A percentile compares a stretch with the other conserved stretches of the same genome.
These are phyloP conservation scores for Neophaeococcomyces mojaviensis DNA, from an alignment of 2,329 filamentous ascomycete genomes.

Conservation along the genomic window DNA sequence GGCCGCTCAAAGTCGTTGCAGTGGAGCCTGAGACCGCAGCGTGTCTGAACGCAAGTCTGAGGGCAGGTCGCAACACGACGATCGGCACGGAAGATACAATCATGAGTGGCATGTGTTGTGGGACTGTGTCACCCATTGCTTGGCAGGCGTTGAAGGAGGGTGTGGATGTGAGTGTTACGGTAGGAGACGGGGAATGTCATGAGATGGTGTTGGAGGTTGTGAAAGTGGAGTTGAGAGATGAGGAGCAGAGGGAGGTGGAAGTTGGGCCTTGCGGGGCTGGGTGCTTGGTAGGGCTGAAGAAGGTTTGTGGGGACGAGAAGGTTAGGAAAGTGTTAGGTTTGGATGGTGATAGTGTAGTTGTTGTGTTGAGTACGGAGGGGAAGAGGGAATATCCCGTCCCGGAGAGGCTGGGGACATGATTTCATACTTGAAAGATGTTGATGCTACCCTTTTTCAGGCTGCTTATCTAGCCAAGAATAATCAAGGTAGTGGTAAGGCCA, in stretches of 20 bases:
- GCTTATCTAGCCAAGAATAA: too few relatives aligned
- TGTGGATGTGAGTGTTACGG: constrained; percentile 53
- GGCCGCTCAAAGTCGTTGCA: constrained; percentile 44
- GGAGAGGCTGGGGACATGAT: not conserved
- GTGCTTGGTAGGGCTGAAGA: constrained; percentile 24
- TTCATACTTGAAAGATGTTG: too few relatives aligned
- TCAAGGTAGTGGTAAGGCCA: too few relatives aligned
- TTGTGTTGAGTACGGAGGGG: constrained; percentile 63
- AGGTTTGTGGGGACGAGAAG: constrained; percentile 33
- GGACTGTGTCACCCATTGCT: constrained; percentile 57
- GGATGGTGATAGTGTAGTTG: constrained; percentile 47
- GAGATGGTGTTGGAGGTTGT: constrained; percentile 35
- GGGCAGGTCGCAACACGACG: constrained; percentile 39
- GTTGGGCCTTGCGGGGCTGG: constrained; percentile 59
- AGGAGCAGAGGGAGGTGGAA: constrained; percentile 46
- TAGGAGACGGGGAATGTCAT: constrained; percentile 59
- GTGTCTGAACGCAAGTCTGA: constrained; percentile 44
- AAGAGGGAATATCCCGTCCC: constrained; percentile 46
- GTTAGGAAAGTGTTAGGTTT: constrained; percentile 29
- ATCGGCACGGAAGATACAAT: constrained; percentile 56
- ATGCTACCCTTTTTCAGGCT: too few relatives aligned
- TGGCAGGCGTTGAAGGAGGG: constrained; percentile 54
- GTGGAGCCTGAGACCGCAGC: constrained; percentile 64
- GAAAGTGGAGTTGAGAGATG: too few relatives aligned
- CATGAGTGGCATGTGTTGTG: constrained; percentile 69